Percentiles rank a stretch among this genome's conserved stretches.
Evolutionary conservation across 1,139 yeast species (phyloP).

Genomic region (Scheffersomyces illinoinensis): DNA sequence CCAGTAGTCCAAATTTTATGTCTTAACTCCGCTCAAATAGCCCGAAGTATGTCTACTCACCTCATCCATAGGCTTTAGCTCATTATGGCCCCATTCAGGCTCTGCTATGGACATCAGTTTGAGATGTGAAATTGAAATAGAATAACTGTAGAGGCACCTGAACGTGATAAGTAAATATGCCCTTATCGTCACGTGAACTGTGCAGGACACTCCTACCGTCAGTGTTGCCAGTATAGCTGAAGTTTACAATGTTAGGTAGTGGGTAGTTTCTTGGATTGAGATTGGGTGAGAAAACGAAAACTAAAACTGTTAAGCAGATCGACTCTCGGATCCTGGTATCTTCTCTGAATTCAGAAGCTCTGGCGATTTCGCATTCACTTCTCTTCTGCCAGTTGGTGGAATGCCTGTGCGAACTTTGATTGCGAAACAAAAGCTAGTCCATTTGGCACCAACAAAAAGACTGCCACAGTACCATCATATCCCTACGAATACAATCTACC

Average conservation of each 20-base stretch:
- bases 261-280: neutral
- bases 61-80: neutral
- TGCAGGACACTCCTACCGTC: neutral
- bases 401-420: neutral
- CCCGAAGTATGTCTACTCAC: neutral
- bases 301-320: neutral
- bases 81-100: neutral
- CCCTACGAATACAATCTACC: neutral
- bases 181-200: neutral
- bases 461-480: neutral
- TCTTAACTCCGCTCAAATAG: too few species aligned
- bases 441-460: neutral
- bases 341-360: neutral
- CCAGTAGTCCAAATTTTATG: too few species aligned
- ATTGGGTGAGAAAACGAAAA: neutral
- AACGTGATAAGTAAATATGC: neutral
- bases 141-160: neutral
- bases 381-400: neutral
- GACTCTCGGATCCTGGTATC: neutral
- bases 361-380: neutral
- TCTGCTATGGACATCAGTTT: neutral
- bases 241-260: neutral
- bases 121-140: neutral
- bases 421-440: neutral
- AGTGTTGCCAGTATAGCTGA: too few species aligned